phyloP scores from a whole-genome alignment of 306 rosid genomes.

The Phaseolus lunatus region DNA sequence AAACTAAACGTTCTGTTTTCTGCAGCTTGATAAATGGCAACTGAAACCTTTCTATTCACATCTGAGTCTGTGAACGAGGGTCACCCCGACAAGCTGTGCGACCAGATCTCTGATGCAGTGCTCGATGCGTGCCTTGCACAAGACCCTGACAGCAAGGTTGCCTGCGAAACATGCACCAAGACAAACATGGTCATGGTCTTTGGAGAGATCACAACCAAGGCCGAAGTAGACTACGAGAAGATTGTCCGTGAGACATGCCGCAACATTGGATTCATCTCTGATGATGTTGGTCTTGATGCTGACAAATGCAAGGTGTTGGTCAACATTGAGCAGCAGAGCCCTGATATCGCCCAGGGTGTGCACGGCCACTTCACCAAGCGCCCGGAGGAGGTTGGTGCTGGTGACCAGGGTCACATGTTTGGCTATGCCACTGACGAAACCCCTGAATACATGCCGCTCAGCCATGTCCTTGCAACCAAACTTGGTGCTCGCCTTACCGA shows the following conservation, averaged over 20 bases:
- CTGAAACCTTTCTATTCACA: constrained; percentile 91
- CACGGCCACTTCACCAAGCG: constrained; percentile 99
- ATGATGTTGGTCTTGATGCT: constrained; percentile 98
- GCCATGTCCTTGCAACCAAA: constrained; percentile 97
- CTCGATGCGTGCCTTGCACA: constrained; percentile 97
- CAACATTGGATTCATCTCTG: constrained; percentile 83
- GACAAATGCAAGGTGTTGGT: constrained; percentile 99
- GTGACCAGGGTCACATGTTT: constrained; percentile 99
- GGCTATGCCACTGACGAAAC: constrained; percentile 99
- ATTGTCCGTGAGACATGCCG: constrained; percentile 97
- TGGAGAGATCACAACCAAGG: constrained; percentile 99
- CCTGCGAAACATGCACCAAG: constrained; percentile 99
- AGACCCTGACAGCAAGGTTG: constrained; percentile 99
- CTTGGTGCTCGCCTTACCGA: constrained; percentile 93
- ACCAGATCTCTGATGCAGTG: constrained; percentile 99
- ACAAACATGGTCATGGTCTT: constrained; percentile 99
- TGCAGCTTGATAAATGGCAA: constrained; percentile 79
- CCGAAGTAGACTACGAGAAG: constrained; percentile 91
- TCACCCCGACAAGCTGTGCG: constrained; percentile 99
- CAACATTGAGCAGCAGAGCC: constrained; percentile 99
- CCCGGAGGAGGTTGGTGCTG: constrained; percentile 99
- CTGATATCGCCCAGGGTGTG: constrained; percentile 99
- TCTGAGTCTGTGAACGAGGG: constrained; percentile 99
- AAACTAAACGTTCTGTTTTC: constrained; percentile 41
- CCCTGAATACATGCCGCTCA: constrained; percentile 94